These are phyloP conservation scores for Trametes elegans DNA, from an alignment of 768 basidiomycete species.

Conservation along the genomic window DNA sequence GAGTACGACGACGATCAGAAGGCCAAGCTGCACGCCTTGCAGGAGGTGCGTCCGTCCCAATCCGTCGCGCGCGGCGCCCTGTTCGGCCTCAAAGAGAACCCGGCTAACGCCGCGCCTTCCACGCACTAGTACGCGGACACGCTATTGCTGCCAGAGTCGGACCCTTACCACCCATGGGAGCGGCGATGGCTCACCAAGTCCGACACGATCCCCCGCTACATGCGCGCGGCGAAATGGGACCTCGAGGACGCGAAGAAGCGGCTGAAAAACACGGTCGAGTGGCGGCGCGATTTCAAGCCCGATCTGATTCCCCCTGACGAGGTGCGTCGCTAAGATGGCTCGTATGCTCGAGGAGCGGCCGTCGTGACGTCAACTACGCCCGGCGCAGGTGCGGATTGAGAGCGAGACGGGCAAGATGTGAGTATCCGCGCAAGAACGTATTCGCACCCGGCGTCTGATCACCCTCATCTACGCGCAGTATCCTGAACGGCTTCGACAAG, in stretches of 20 bases:
- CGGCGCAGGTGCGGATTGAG: constrained; percentile 59
- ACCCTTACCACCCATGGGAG: constrained; percentile 79
- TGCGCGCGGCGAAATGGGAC: constrained; percentile 87
- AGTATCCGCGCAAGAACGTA: constrained; percentile 22
- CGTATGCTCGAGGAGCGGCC: neutral
- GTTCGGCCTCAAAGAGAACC: neutral
- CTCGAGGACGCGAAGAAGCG: constrained; percentile 72
- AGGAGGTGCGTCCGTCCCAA: constrained; percentile 46
- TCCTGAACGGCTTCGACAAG: constrained; percentile 81
- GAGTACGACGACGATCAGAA: constrained; percentile 64
- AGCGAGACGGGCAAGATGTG: constrained; percentile 89
- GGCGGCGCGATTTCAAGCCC: constrained; percentile 83
- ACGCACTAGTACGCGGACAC: constrained; percentile 58
- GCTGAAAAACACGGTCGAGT: constrained; percentile 75
- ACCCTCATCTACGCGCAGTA: constrained; percentile 37
- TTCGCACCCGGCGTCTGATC: neutral
- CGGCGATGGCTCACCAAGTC: constrained; percentile 67
- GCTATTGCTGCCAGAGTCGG: constrained; percentile 60
- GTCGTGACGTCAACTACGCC: neutral
- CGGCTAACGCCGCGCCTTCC: constrained; percentile 3
- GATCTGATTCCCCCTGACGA: constrained; percentile 83
- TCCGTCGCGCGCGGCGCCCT: too few species aligned
- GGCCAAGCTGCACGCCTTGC: constrained; percentile 55
- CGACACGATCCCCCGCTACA: constrained; percentile 72
- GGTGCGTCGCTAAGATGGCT: constrained; percentile 30